Evolutionary conservation across 1,284 basidiomycete species (phyloP).

Genomic region (Apiotrichum gamsii): DNA sequence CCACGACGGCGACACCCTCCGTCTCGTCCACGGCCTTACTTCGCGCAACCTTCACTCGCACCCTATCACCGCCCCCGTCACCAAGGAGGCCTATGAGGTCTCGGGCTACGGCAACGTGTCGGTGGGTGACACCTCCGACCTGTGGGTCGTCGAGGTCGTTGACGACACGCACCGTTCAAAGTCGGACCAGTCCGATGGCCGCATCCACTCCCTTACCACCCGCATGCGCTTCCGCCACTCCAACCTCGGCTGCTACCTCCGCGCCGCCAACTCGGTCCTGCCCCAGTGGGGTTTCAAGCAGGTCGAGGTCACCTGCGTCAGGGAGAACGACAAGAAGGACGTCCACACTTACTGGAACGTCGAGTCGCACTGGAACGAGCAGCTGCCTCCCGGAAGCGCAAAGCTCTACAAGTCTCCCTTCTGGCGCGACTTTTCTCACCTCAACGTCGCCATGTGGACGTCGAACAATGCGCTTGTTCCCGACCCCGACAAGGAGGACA

Average conservation of each 20-base stretch:
- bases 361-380: conserved; percentile 91
- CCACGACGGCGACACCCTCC: conserved; percentile 68
- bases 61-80: conserved; percentile 74
- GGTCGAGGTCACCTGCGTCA: conserved; percentile 89
- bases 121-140: conserved; percentile 78
- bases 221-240: conserved; percentile 77
- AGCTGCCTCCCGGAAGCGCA: conserved; percentile 70
- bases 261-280: conserved; percentile 78
- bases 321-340: conserved; percentile 76
- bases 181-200: conserved; percentile 53
- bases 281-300: conserved; percentile 99
- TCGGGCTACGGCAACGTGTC: conserved; percentile 85
- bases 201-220: conserved; percentile 85
- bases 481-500: conserved; percentile 96
- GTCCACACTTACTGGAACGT: conserved; percentile 96
- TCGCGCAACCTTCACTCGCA: conserved; percentile 92
- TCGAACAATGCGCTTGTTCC: conserved; percentile 97
- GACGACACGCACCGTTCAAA: conserved; percentile 71
- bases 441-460: conserved; percentile 99
- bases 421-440: conserved; percentile 93
- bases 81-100: conserved; percentile 87
- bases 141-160: conserved; percentile 91
- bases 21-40: conserved; percentile 74
- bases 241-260: conserved; percentile 75
- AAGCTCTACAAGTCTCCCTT: conserved; percentile 88